These are phyloP conservation scores for Phytophthora europaea DNA, from an alignment of 352 stramenopile genomes.

Conservation along the genomic window DNA sequence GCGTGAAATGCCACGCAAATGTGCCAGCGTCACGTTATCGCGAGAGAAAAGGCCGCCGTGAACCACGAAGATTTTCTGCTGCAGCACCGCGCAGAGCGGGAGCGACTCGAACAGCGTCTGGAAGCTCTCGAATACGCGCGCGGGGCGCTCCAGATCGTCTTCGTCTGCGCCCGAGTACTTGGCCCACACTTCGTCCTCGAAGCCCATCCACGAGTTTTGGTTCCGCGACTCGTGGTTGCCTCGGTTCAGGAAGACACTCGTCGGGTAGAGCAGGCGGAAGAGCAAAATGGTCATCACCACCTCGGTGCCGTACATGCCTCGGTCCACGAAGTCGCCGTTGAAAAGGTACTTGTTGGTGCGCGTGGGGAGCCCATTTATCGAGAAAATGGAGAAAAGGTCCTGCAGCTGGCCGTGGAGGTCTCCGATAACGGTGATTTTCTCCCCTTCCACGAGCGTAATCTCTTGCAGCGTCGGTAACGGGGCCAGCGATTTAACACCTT, in stretches of 20 bases:
- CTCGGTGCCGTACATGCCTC: conserved; percentile 91
- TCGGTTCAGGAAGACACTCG: conserved; percentile 92
- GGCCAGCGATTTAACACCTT: conserved; percentile 67
- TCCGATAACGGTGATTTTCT: conserved; percentile 94
- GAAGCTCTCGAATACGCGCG: conserved; percentile 73
- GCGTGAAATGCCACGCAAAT: conserved; percentile 91
- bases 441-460: conserved; percentile 82
- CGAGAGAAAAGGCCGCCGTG: conserved; percentile 95
- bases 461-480: conserved; percentile 88
- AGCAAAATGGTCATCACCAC: conserved; percentile 80
- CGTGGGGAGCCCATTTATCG: conserved; percentile 91
- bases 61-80: conserved; percentile 95
- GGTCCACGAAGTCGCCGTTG: conserved; percentile 98
- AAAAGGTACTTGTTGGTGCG: conserved; percentile 96
- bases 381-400: conserved; percentile 96
- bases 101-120: conserved; percentile 89
- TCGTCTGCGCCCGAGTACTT: conserved; percentile 82
- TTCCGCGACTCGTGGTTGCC: conserved; percentile 97
- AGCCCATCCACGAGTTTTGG: conserved; percentile 96
- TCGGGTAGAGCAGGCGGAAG: conserved; percentile 87
- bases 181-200: conserved; percentile 90
- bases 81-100: conserved; percentile 92
- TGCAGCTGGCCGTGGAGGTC: conserved; percentile 96
- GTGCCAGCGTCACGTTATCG: conserved; percentile 92
- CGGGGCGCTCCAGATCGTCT: conserved; percentile 58